Evolutionary conservation across 2,329 filamentous ascomycete genomes (phyloP).

Genomic region (Geosmithia putterillii): DNA sequence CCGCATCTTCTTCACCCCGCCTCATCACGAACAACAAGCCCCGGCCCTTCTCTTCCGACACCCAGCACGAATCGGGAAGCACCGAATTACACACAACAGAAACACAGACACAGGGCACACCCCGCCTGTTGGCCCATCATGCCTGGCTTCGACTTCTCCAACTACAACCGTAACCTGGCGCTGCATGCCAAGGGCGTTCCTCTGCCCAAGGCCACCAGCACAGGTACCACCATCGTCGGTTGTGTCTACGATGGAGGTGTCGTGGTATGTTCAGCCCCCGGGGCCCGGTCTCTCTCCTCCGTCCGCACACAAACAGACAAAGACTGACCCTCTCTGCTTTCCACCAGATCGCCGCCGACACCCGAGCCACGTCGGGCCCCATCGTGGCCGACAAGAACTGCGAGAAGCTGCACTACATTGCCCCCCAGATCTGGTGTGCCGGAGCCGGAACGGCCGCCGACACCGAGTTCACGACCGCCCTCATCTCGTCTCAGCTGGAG

Average conservation of each 20-base stretch:
- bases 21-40: not conserved
- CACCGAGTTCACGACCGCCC: constrained; percentile 96
- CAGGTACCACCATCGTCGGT: constrained; percentile 96
- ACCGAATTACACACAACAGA: not conserved
- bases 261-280: constrained; percentile 49
- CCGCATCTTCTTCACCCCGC: not conserved
- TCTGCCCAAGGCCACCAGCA: constrained; percentile 94
- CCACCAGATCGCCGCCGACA: constrained; percentile 88
- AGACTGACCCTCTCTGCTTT: not conserved
- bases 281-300: not conserved
- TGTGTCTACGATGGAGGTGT: constrained; percentile 95
- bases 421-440: constrained; percentile 98
- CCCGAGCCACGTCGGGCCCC: constrained; percentile 88
- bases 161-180: constrained; percentile 98
- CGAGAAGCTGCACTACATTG: constrained; percentile 98
- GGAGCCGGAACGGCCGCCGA: constrained; percentile 96
- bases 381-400: constrained; percentile 99
- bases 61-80: too few relatives aligned
- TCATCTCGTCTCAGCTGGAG: constrained; percentile 98
- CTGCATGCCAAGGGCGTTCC: constrained; percentile 90
- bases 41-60: not conserved
- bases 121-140: constrained; percentile 39
- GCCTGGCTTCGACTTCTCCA: constrained; percentile 98
- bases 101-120: not conserved
- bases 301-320: not conserved